Base-by-base conservation (phyloP, 2,329 filamentous ascomycete genomes). In the Pseudocercospora musae region DNA sequence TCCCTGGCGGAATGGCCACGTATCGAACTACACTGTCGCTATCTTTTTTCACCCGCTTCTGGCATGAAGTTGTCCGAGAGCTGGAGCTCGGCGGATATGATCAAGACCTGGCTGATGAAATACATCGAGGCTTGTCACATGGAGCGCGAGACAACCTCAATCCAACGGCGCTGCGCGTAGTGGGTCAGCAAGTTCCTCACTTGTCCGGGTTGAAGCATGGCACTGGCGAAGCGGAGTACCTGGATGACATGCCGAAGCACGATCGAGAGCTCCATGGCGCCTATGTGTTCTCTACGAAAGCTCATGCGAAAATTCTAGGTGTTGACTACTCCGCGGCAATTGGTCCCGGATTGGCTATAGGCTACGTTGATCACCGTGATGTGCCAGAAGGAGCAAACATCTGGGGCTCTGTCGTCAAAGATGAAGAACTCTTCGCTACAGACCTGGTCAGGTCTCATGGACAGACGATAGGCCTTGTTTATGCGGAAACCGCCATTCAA, bases 91-190 rank as follows among this genome's bases (percentile, higher is more conserved):
- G 37, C 37, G 37, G 9, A 40, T 40, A n/a, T 15, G 15, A 40
- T 18, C 37, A 40, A 40, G 37, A 40, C 15, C 15, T 40, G 15
- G 15, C 3, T 8, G 37, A 40, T 18, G 37, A 40, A 6, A 40
- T 63, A 87, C 88, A 66, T 88, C 86, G 63, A 91, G 89, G 69
- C 81, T 98, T 21, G 90, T 96, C 3, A 95, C 49, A 95, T 99
- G 92, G 95, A 94, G 4, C 89, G 94, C 0, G 92, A 87, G 66
- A 99, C 95, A 0, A 87, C 96, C n/a, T 0, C 95, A 98, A 72
- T 90, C 92, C 0, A 98, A 98, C 71, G 95, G 92, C 33, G 86
- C 97, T 78, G 84, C 98, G 13, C 78, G 98, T 13, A 95, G 92
- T 0, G 91, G 87, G 20, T 89, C 89, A 11, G 87, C 91, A 1